Conservation (phyloP, 202 grass and related monocot species). For the Panicum virgatum region DNA sequence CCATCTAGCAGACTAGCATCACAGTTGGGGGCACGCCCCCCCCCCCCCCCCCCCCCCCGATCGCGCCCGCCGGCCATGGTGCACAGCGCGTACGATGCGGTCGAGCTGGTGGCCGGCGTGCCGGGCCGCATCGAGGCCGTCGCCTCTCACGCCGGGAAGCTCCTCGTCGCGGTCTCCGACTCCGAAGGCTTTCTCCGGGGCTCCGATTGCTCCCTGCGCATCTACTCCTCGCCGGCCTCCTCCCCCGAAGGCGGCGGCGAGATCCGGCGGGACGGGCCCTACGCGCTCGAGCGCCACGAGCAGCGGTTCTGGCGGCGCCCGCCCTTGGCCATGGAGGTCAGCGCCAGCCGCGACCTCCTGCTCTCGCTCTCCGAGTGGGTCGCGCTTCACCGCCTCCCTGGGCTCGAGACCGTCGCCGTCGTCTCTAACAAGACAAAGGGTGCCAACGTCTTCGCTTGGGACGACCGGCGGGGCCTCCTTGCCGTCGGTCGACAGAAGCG, state of each 20-base stretch:
- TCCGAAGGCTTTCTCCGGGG: slow-evolving; percentile 58
- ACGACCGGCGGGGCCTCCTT: slow-evolving; percentile 77
- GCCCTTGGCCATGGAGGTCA: slow-evolving; percentile 78
- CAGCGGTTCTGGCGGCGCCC: slow-evolving; percentile 71
- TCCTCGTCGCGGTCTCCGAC: slow-evolving; percentile 81
- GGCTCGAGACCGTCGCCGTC: slow-evolving; percentile 79
- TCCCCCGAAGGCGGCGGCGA: slow-evolving; percentile 37
- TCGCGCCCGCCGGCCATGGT: slow-evolving; percentile 60
- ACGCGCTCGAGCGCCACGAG: slow-evolving; percentile 68
- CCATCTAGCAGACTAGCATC: slow-evolving; percentile 2
- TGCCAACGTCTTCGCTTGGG: slow-evolving; percentile 82
- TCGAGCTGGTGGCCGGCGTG: slow-evolving; percentile 73
- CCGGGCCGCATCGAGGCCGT: slow-evolving; percentile 73
- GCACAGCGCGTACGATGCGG: slow-evolving; percentile 85
- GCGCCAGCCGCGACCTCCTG: slow-evolving; percentile 69
- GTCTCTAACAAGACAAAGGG: slow-evolving; percentile 89
- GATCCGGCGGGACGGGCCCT: slow-evolving; percentile 63
- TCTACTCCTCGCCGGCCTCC: slow-evolving; percentile 51
- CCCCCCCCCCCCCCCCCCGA: no score
- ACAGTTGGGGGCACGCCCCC: not conserved
- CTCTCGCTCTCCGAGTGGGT: slow-evolving; percentile 91
- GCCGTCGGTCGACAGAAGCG: slow-evolving; percentile 83
- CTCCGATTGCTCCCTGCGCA: slow-evolving; percentile 74
- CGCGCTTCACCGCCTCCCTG: slow-evolving; percentile 84
- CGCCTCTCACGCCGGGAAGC: slow-evolving; percentile 69